A percentile compares a stretch with the other conserved stretches of the same genome.
phyloP scores from a whole-genome alignment of 169 alveolate genomes.

The Plasmodium billcollinsi region DNA sequence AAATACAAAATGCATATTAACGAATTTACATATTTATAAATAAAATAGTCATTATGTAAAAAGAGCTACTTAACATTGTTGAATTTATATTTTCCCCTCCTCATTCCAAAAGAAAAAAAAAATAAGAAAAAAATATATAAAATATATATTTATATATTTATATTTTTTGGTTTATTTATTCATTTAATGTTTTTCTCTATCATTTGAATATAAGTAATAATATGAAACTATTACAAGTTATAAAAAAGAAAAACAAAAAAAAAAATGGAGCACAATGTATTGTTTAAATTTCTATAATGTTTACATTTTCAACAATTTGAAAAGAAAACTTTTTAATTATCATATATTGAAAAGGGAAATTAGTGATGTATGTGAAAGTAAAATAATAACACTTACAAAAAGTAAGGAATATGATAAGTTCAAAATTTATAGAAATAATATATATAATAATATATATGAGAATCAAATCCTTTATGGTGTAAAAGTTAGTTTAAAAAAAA shows the following conservation, averaged over 20 bases:
- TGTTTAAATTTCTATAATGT: slow-evolving; percentile 13
- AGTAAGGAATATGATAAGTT: slow-evolving; percentile 70
- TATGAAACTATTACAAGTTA: background rate
- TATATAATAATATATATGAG: slow-evolving; percentile 53
- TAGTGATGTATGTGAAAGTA: slow-evolving; percentile 75
- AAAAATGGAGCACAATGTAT: slow-evolving; percentile 47
- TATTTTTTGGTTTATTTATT: no score
- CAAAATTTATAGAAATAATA: slow-evolving; percentile 43
- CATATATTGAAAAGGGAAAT: slow-evolving; percentile 46
- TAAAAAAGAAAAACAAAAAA: background rate
- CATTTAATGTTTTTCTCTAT: no score
- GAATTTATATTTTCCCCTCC: no score
- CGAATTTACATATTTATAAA: no score
- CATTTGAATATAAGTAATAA: no score
- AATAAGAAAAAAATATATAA: no score
- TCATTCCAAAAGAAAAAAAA: no score
- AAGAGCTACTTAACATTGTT: no score
- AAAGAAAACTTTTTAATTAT: slow-evolving; percentile 6
- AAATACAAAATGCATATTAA: no score
- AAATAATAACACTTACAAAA: slow-evolving; percentile 62
- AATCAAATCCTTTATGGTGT: slow-evolving; percentile 73
- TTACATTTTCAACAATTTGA: slow-evolving; percentile 27
- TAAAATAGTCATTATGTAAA: no score
- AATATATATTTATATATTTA: no score
- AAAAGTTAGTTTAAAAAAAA: slow-evolving; percentile 46